A percentile compares a stretch with the other conserved stretches of the same genome.
Evolutionary conservation across 129 eudicot genomes (phyloP).

Genomic region (carrot (Daucus carota)): DH1_v3.0 NC_030381.2:44280501-44281000

Average conservation of each 20-base stretch:
- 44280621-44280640: constrained; percentile 12
- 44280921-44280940: no score
- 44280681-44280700: not conserved
- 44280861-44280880: no score
- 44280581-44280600: constrained; percentile 93
- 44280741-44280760: not conserved
- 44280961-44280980: no score
- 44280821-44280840: not conserved
- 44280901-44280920: no score
- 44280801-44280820: not conserved
- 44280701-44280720: not conserved
- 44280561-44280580: constrained; percentile 99
- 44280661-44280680: not conserved
- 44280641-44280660: not conserved
- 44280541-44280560: constrained; percentile 99
- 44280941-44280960: no score
- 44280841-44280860: not conserved
- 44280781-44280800: not conserved
- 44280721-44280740: not conserved
- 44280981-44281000: no score
- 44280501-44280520: constrained; percentile 75
- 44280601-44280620: constrained; percentile 60
- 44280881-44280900: no score
- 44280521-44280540: constrained; percentile 96
- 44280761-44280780: not conserved